Percentiles rank a stretch among this genome's conserved stretches.
Conservation (phyloP, 768 basidiomycete species). For the Lactarius vividus region DNA sequence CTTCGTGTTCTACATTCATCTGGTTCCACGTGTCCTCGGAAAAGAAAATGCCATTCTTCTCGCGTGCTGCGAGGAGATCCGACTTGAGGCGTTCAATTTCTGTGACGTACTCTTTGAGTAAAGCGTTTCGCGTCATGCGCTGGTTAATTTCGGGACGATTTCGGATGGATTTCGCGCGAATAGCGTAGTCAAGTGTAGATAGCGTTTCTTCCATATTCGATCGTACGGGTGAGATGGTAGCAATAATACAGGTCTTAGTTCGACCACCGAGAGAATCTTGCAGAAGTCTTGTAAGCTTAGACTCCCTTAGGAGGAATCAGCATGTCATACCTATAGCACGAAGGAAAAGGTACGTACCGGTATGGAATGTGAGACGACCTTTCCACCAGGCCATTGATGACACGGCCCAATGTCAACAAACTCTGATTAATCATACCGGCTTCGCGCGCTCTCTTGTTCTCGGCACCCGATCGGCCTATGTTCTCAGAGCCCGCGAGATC, state of each 20-base stretch:
- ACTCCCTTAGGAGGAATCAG: constrained; percentile 57
- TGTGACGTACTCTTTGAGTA: constrained; percentile 88
- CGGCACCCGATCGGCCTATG: constrained; percentile 92
- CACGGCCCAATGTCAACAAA: constrained; percentile 91
- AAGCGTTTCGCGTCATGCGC: constrained; percentile 86
- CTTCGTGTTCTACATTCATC: constrained; percentile 72
- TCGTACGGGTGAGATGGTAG: constrained; percentile 90
- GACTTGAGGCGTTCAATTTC: constrained; percentile 93
- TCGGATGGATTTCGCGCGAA: constrained; percentile 90
- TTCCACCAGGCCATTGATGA: constrained; percentile 95
- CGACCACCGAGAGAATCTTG: constrained; percentile 99
- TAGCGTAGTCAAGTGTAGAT: constrained; percentile 95
- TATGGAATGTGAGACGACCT: constrained; percentile 91
- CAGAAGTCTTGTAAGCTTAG: constrained; percentile 93
- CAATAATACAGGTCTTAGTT: constrained; percentile 97
- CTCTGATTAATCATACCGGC: constrained; percentile 99
- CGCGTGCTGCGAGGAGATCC: constrained; percentile 85
- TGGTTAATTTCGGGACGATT: constrained; percentile 96
- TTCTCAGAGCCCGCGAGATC: constrained; percentile 98
- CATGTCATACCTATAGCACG: neutral
- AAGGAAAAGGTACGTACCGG: constrained; percentile 49
- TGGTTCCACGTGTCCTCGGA: constrained; percentile 89
- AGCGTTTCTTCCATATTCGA: constrained; percentile 96
- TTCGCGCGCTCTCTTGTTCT: constrained; percentile 91
- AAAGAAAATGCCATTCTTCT: constrained; percentile 96